Evolutionary conservation across 2,329 filamentous ascomycete species (phyloP).

Genomic region (Didymella segeticola): DNA sequence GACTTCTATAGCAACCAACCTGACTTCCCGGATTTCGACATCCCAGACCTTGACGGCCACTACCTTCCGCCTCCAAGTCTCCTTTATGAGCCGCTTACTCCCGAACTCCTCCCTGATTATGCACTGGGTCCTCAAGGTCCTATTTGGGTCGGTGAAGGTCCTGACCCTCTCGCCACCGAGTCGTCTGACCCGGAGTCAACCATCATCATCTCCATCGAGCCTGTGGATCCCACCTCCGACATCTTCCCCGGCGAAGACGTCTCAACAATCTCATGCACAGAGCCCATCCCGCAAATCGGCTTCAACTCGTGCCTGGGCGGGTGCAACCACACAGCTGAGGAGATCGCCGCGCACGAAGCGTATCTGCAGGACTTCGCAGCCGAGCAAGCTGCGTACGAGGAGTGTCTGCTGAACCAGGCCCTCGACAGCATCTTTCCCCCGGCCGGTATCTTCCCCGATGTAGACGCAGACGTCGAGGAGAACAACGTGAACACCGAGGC

Average conservation of each 20-base stretch:
- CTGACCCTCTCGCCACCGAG: not conserved
- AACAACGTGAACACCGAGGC: too few relatives aligned
- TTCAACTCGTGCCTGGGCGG: constrained; percentile 12
- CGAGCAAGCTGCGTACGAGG: not conserved
- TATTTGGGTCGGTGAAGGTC: constrained; percentile 8
- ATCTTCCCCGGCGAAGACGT: not conserved
- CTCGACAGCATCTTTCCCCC: not conserved
- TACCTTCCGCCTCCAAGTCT: constrained; percentile 1
- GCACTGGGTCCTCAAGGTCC: constrained; percentile 1
- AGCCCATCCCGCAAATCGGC: constrained; percentile 4
- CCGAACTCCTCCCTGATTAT: constrained; percentile 6
- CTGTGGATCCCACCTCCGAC: not conserved
- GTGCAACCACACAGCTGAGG: constrained; percentile 8
- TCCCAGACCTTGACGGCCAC: constrained; percentile 7
- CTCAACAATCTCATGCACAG: not conserved
- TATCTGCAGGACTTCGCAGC: constrained; percentile 4
- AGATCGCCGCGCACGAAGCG: constrained; percentile 4
- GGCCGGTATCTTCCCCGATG: not conserved
- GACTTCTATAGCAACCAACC: not conserved
- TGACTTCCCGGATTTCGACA: constrained; percentile 12
- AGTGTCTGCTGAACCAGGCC: not conserved
- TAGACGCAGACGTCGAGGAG: too few relatives aligned
- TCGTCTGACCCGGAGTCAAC: not conserved
- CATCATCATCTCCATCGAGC: constrained; percentile 4
- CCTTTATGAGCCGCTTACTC: not conserved